Evolutionary conservation across 2,329 filamentous ascomycete genomes (phyloP).

Genomic region (Pseudocercospora macadamiae): DNA sequence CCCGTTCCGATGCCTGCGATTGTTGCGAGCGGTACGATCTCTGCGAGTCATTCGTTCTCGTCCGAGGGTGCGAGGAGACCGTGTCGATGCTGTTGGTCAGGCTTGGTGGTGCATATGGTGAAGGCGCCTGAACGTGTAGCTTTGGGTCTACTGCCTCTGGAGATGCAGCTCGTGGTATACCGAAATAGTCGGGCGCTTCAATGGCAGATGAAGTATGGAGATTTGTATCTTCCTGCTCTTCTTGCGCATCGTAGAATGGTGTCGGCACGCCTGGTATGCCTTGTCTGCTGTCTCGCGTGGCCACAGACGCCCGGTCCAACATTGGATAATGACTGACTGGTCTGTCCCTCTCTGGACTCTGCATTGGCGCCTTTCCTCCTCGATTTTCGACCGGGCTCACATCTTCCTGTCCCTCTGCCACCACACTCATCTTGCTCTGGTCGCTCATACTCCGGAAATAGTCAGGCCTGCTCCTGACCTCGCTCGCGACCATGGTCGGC

Average conservation of each 20-base stretch:
- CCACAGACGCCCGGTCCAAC: conserved; percentile 31
- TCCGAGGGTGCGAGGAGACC: conserved; percentile 43
- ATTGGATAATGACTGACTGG: conserved; percentile 41
- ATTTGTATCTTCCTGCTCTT: conserved; percentile 21
- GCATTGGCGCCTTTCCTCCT: conserved; percentile 15
- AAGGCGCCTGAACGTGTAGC: conserved; percentile 47
- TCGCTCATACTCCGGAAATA: conserved; percentile 78
- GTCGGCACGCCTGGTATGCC: conserved; percentile 25
- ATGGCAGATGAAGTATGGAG: conserved; percentile 12
- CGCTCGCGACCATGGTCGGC: conserved; percentile 79
- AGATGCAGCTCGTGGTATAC: conserved; percentile 48
- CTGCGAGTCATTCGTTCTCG: conserved; percentile 43
- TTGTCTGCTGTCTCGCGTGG: conserved; percentile 17
- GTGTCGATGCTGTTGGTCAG: conserved; percentile 41
- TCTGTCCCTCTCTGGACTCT: conserved; percentile 38
- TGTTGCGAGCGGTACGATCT: conserved; percentile 32
- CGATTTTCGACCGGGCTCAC: conserved; percentile 34
- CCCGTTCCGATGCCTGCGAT: conserved; percentile 24
- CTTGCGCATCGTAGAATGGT: conserved; percentile 32
- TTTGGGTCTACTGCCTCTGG: conserved; percentile 50
- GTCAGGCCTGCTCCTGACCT: conserved; percentile 74
- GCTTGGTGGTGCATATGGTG: conserved; percentile 42
- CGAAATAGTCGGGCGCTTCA: conserved; percentile 46
- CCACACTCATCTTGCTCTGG: conserved; percentile 40
- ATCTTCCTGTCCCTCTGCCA: conserved; percentile 44